Evolutionary conservation across 805 yeast genomes (phyloP).

Genomic region (Candida alai): DNA sequence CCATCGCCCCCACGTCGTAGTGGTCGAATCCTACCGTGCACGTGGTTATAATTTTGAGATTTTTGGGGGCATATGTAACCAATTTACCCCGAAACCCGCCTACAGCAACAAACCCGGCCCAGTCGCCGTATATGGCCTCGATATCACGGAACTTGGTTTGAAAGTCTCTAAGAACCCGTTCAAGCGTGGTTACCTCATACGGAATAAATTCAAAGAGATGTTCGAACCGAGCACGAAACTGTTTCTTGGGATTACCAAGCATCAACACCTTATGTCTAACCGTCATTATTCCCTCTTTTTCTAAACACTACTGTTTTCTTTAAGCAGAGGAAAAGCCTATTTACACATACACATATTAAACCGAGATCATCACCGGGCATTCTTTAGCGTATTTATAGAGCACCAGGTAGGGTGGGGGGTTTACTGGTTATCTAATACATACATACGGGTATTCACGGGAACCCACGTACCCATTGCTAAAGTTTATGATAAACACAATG

Average conservation of each 20-base stretch:
- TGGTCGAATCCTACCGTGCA: constrained; percentile 58
- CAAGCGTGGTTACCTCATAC: constrained; percentile 40
- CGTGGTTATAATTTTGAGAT: constrained; percentile 46
- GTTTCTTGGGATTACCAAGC: constrained; percentile 46
- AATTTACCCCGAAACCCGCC: constrained; percentile 51
- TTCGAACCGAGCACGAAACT: constrained; percentile 41
- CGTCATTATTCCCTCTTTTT: too few species aligned
- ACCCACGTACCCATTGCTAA: too few species aligned
- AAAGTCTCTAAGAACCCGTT: constrained; percentile 39
- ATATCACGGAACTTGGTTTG: constrained; percentile 37
- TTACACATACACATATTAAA: too few species aligned
- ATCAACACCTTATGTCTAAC: constrained; percentile 40
- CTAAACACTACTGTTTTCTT: too few species aligned
- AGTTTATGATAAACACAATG: too few species aligned
- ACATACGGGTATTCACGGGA: too few species aligned
- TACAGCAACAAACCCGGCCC: constrained; percentile 48
- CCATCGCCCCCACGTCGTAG: constrained; percentile 42
- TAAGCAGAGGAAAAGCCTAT: not conserved
- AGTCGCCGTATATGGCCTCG: constrained; percentile 56
- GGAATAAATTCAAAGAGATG: constrained; percentile 34
- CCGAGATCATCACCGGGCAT: too few species aligned
- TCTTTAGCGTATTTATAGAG: too few species aligned
- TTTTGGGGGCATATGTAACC: constrained; percentile 39
- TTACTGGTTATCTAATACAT: too few species aligned
- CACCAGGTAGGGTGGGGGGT: too few species aligned